These are phyloP conservation scores for Globisporangium solare DNA, from an alignment of 352 stramenopile species.

Conservation along the genomic window DNA sequence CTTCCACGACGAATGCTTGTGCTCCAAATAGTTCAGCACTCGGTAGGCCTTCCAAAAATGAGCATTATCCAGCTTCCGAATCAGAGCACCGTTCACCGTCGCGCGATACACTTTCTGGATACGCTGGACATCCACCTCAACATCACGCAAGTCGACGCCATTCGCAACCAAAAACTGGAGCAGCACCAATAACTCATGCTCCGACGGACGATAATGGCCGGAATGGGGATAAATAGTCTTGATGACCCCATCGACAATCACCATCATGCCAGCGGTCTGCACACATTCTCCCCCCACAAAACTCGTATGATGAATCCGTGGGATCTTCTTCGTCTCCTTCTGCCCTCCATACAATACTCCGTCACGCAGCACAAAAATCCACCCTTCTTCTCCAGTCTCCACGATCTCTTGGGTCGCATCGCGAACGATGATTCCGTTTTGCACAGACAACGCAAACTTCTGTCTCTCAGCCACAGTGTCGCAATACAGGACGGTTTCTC, in stretches of 20 bases:
- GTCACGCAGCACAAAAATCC: conserved; percentile 97
- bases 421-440: conserved; percentile 61
- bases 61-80: conserved; percentile 82
- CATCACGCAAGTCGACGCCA: conserved; percentile 85
- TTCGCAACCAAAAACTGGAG: conserved; percentile 91
- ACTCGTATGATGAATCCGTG: conserved; percentile 96
- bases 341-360: conserved; percentile 91
- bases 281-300: conserved; percentile 97
- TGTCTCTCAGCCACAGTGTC: conserved; percentile 84
- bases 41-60: conserved; percentile 80
- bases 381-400: conserved; percentile 90
- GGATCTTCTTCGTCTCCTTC: conserved; percentile 92
- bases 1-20: conserved; percentile 77
- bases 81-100: conserved; percentile 57
- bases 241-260: conserved; percentile 89
- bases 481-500: conserved; percentile 95
- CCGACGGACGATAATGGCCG: conserved; percentile 94
- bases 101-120: conserved; percentile 94
- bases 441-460: conserved; percentile 85
- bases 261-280: conserved; percentile 95
- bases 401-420: conserved; percentile 71
- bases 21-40: conserved; percentile 70
- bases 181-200: conserved; percentile 93
- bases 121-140: conserved; percentile 95
- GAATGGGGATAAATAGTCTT: conserved; percentile 96